A percentile compares a stretch with the other conserved stretches of the same genome.
Conservation (phyloP, 116 monocot species). For the Phalaenopsis hybrid region DNA sequence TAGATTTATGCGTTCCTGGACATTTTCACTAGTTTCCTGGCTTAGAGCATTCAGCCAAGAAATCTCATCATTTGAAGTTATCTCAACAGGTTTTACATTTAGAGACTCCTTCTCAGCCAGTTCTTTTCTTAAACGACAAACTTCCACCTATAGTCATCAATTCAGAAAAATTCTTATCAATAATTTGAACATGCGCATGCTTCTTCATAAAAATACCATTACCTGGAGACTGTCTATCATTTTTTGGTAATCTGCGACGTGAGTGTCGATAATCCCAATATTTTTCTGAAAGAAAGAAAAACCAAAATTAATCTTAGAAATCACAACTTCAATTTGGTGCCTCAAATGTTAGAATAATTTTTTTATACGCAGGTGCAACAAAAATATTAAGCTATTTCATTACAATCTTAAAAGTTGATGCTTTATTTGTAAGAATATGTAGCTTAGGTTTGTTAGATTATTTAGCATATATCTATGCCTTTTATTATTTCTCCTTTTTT, state of each 20-base stretch:
- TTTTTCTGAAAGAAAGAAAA: slow-evolving; percentile 62
- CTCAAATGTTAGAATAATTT: background rate
- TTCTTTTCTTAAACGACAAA: slow-evolving; percentile 70
- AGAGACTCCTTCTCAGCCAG: slow-evolving; percentile 91
- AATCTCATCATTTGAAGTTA: slow-evolving; percentile 63
- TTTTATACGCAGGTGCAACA: background rate
- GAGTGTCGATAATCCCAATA: slow-evolving; percentile 82
- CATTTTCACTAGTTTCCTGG: slow-evolving; percentile 90
- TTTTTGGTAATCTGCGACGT: slow-evolving; percentile 87
- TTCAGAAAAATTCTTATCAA: background rate
- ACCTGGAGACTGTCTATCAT: slow-evolving; percentile 98
- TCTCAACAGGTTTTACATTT: slow-evolving; percentile 59
- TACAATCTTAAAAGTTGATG: background rate
- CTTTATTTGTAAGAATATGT: background rate
- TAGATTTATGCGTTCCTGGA: slow-evolving; percentile 93
- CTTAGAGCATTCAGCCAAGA: slow-evolving; percentile 90
- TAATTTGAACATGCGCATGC: slow-evolving; percentile 1
- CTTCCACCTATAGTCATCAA: slow-evolving; percentile 59
- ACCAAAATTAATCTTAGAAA: background rate
- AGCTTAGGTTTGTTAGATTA: background rate
- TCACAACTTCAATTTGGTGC: background rate
- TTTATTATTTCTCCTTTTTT: background rate
- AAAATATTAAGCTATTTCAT: background rate
- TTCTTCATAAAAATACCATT: slow-evolving; percentile 1
- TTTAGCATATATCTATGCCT: background rate